Evolutionary conservation across 2,329 filamentous ascomycete genomes (phyloP), one percentile per base, ranked within the genome.

Genomic region (Xylogone sp.): DNA sequence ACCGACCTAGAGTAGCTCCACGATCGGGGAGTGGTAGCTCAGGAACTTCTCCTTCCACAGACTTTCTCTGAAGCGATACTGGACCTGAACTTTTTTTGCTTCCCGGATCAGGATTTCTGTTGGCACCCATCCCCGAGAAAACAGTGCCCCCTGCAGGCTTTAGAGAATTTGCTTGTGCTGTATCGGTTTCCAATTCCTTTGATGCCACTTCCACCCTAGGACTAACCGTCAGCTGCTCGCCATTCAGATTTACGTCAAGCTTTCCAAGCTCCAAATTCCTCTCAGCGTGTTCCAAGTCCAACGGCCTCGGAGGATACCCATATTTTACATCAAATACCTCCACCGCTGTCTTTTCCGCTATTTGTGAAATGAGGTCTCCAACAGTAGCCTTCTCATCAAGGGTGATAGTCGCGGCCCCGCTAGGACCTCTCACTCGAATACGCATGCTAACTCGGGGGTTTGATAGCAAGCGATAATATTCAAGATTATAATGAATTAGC

Each of bases 261-360:
- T 84, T 77, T 24, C 66, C 74, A 61, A 81, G 78, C 56, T 62
- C 71, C 56, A 71, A 78, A 27, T 67, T 55, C 18, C 46, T 56
- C 20, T 68, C 63, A 57, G 70, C 67, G 52, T 81, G 75, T 24
- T 80, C 76, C 9, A 86, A 72, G 31, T 83, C 76, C 16, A 97
- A 77, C 1, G 82, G 75, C 63, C 86, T 83, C 21, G 89, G 85
- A 1, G 93, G 93, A 62, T 88, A 96, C 31, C 90, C 90, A 70
- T 87, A 90, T 74, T 94, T 96, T 56, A 96, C 74, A 43, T 87
- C 81, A 63, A 93, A 91, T 13, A 76, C 74, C 6, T 75, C 62
- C 16, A 93, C 75, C 3, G 80, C 80, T 1, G 88, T 89, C 62
- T 82, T 81, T 46, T 79, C 71, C 48, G 76, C 76, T 61, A 92